These are phyloP conservation scores for Coccomyxa sp. DNA, from an alignment of 139 green algal species.

Conservation along the genomic window DNA sequence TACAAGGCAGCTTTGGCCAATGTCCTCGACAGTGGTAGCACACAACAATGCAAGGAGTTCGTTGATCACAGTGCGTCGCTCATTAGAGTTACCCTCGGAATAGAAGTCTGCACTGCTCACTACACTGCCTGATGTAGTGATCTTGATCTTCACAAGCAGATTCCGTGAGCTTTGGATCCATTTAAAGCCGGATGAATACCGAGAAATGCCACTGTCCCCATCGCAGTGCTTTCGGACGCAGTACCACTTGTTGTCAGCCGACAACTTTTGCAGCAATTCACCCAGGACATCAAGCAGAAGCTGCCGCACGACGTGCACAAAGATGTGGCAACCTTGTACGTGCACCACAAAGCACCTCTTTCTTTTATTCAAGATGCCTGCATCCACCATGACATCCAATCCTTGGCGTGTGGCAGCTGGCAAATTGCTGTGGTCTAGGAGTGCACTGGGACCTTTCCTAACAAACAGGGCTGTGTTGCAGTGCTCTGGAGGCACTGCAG, in stretches of 20 bases:
- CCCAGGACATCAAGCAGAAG: slow-evolving; percentile 43
- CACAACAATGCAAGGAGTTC: slow-evolving; percentile 43
- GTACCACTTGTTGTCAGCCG: slow-evolving; percentile 79
- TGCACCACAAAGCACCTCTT: too few species aligned
- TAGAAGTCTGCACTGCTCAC: not conserved
- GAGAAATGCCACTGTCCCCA: not conserved
- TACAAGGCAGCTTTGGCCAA: slow-evolving; percentile 47
- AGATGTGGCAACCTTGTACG: slow-evolving; percentile 64
- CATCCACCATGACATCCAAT: too few species aligned
- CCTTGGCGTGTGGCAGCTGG: too few species aligned
- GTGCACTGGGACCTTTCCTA: not conserved
- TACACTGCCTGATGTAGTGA: not conserved
- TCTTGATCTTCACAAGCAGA: not conserved
- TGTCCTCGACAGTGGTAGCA: slow-evolving; percentile 22
- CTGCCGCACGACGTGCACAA: slow-evolving; percentile 63
- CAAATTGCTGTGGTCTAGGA: too few species aligned
- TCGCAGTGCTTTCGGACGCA: slow-evolving; percentile 74
- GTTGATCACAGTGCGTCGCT: slow-evolving; percentile 63
- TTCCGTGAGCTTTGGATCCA: not conserved
- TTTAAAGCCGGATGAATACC: too few species aligned
- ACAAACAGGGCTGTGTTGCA: slow-evolving; percentile 21
- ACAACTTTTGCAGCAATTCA: slow-evolving; percentile 62
- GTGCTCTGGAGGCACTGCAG: slow-evolving; percentile 66
- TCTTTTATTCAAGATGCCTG: too few species aligned
- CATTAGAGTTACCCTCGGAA: not conserved